Conservation (phyloP, 2,329 filamentous ascomycete genomes). For the Calonectria honghensis region DNA sequence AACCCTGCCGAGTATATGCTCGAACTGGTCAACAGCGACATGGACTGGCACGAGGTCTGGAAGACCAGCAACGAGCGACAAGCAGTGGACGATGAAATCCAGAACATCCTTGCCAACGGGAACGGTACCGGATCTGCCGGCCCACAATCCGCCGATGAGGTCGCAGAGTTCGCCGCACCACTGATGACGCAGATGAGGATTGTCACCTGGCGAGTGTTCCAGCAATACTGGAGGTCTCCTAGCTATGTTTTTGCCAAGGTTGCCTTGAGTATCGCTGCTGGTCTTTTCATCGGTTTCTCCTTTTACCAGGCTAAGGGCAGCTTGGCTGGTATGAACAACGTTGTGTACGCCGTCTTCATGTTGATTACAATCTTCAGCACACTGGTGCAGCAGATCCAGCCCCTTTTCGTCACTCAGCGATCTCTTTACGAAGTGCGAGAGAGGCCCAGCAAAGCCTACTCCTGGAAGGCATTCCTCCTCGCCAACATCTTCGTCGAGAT, state of each 20-base stretch:
- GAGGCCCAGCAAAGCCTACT: constrained; percentile 83
- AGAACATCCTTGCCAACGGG: constrained; percentile 8
- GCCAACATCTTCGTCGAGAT: constrained; percentile 84
- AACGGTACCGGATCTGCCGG: too few species aligned
- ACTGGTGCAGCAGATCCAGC: constrained; percentile 83
- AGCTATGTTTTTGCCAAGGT: constrained; percentile 35
- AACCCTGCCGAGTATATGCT: constrained; percentile 36
- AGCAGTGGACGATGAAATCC: constrained; percentile 8
- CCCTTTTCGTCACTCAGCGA: constrained; percentile 85
- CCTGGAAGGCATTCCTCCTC: constrained; percentile 83
- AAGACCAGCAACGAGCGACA: constrained; percentile 3
- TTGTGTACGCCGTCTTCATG: constrained; percentile 86
- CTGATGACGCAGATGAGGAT: constrained; percentile 21
- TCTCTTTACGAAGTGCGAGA: constrained; percentile 86
- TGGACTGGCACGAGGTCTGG: constrained; percentile 35
- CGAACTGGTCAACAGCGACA: constrained; percentile 12
- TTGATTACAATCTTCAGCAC: constrained; percentile 83
- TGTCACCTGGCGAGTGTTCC: constrained; percentile 32
- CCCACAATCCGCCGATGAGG: background rate
- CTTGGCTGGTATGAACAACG: constrained; percentile 80
- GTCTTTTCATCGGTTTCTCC: constrained; percentile 80
- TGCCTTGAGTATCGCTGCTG: constrained; percentile 31
- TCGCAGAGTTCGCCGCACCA: constrained; percentile 20
- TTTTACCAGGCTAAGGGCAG: constrained; percentile 76
- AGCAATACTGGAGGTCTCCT: constrained; percentile 41